A percentile compares a stretch with the other conserved stretches of the same genome.
phyloP scores from a whole-genome alignment of 1,139 yeast species.

The Protomyces lactucae-debilis region DNA sequence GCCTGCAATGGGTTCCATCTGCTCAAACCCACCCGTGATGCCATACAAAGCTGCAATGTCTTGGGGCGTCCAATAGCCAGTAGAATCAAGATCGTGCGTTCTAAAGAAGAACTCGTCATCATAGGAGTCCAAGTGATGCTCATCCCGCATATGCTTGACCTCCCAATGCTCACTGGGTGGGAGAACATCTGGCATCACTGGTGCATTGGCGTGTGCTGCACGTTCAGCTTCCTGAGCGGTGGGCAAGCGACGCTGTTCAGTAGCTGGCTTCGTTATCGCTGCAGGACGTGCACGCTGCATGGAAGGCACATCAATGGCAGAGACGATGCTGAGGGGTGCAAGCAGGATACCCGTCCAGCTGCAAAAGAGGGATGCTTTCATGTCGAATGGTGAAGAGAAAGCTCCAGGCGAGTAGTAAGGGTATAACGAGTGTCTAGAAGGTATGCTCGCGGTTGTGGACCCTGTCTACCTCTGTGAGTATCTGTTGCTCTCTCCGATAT shows the following conservation, averaged over 20 bases:
- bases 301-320: neutral
- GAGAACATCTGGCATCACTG: neutral
- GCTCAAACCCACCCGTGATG: slow-evolving; percentile 47
- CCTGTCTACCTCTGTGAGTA: no score
- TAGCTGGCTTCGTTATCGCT: no score
- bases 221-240: neutral
- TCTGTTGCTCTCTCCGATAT: no score
- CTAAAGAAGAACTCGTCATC: slow-evolving; percentile 51
- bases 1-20: slow-evolving; percentile 35
- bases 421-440: no score
- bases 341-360: neutral
- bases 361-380: neutral
- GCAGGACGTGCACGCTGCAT: neutral
- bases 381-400: neutral
- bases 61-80: slow-evolving; percentile 42
- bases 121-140: slow-evolving; percentile 19
- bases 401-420: no score
- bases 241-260: neutral
- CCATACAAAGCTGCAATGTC: slow-evolving; percentile 85
- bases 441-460: no score
- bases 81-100: slow-evolving; percentile 64
- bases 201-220: neutral
- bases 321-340: neutral
- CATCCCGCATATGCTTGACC: slow-evolving; percentile 20
- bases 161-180: slow-evolving; percentile 17